phyloP scores from a whole-genome alignment of 176 grass and related monocot species.

The Puccinellia tenuiflora region DNA sequence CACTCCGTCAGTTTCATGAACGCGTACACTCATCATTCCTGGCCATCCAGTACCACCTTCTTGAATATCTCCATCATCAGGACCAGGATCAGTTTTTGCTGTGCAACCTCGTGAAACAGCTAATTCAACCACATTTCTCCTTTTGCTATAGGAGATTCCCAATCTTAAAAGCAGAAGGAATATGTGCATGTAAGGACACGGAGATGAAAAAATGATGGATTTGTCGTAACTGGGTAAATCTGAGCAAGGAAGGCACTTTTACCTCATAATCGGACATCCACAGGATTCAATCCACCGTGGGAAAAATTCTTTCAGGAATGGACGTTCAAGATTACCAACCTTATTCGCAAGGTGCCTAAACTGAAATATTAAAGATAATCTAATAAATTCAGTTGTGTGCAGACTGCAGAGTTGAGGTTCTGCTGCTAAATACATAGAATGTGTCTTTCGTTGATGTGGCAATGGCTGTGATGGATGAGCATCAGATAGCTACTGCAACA shows the following conservation, averaged over 20 bases:
- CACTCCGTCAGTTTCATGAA: slow-evolving; percentile 85
- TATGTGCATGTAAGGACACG: not conserved
- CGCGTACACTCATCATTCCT: slow-evolving; percentile 95
- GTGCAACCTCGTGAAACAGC: slow-evolving; percentile 73
- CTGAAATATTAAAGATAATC: slow-evolving; percentile 51
- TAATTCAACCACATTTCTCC: slow-evolving; percentile 86
- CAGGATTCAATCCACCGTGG: slow-evolving; percentile 89
- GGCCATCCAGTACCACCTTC: slow-evolving; percentile 83
- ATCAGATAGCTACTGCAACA: not conserved
- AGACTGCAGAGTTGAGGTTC: not conserved
- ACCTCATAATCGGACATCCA: slow-evolving; percentile 94
- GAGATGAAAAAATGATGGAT: slow-evolving; percentile 1
- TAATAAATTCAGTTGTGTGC: slow-evolving; percentile 5
- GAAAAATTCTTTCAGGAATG: slow-evolving; percentile 99
- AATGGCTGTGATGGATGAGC: not conserved
- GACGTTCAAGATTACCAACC: slow-evolving; percentile 93
- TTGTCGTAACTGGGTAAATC: not conserved
- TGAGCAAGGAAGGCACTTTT: slow-evolving; percentile 5
- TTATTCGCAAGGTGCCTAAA: slow-evolving; percentile 98
- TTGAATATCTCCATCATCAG: slow-evolving; percentile 63
- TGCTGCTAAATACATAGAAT: slow-evolving; percentile 9
- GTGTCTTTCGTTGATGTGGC: not conserved
- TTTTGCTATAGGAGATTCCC: slow-evolving; percentile 94
- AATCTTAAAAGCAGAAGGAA: slow-evolving; percentile 48
- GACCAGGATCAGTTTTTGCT: slow-evolving; percentile 40